Base-by-base conservation (phyloP, 2,329 filamentous ascomycete species). In the Dothidotthia symphoricarpi region DNA sequence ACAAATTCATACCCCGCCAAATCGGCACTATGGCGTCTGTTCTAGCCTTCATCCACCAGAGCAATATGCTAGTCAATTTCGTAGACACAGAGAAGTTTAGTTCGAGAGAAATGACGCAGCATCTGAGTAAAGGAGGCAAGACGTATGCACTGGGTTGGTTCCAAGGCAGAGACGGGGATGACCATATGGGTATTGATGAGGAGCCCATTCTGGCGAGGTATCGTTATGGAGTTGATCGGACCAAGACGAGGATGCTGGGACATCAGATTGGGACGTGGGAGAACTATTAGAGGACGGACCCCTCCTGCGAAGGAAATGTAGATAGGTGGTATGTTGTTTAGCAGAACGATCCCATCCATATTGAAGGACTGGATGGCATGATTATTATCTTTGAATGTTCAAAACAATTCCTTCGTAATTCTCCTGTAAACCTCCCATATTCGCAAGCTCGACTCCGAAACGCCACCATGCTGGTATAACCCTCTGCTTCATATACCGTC, bases 101-200 rank as follows among this genome's bases (percentile, higher is more conserved):
- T 49, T 80, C 76, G 36, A 68, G 71, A 11, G 68, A 80, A 58
- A 86, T 88, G 80, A 78, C 76, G 47, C 64, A 66, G 39, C 73
- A 75, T 59, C 71, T 90, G 24, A 77, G 79, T 43, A 67, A 62
- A 8, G 66, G 77, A n/a, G 75, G 77, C 25, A 83, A 84, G 69
- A 81, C 73, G 27, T 91, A 90, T 63, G 85, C 83, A 1, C 65
- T 90, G 24, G 86, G 86, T 1, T 89, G 85, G 85, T 89, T 89
- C 56, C 69, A 70, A 27, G 86, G 86, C 0, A 71, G 85, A 13
- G 86, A 91, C 63, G 81, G 82, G 3, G 75, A 83, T 63, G 77
- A 78, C 46, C 86, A 90, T 70, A 84, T 85, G 57, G 86, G 86
- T 10, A 78, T 91, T 40, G 86, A 91, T 57, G 76, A 88, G 68